Base-by-base conservation (phyloP, 1,284 basidiomycete species). In the Ceratobasidium sp. region DNA sequence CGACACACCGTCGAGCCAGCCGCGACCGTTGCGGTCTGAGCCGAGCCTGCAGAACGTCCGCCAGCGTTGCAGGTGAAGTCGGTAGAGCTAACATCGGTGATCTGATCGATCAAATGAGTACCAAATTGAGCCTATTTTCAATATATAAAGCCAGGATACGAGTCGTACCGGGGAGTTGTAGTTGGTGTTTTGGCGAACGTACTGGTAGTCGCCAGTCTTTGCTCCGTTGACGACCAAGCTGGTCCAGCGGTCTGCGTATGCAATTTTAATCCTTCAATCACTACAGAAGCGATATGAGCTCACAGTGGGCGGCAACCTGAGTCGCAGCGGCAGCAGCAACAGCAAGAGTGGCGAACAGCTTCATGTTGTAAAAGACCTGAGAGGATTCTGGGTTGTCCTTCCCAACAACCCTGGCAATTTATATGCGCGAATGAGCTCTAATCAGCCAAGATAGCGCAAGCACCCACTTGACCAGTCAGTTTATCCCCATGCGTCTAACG, bases 21-120 rank as follows among this genome's bases (percentile, higher is more conserved):
- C 39, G 83, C 78, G 7, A 88, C 87, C n/a, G 86, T 86, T 1
- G 86, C 86, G 75, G 85, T 87, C 33, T 83, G 81, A 33, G 87
- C 85, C 63, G 83, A 76, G 39, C 83, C 83, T n/a, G 85, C 86
- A 20, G 82, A 83, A 68, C 84, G 81, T 18, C 81, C 83, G 20
- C 87, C 87, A 82, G 66, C 66, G 23, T 88, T 89, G 84, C 88
- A 89, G 23, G 87, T 86, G 81, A 89, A 85, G 61, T 86, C 86
- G 39, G 83, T 83, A 81, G 86, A 86, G 0, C 82, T 86, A 28
- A 88, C 87, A 81, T 87, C 86, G 12, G 85, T 87, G 56, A 87
- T 86, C 88, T 87, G 55, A 7, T n/a, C n/a, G n/a, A n/a, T 33
- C 26, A 70, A 13, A 33, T 15, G 10, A 10, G 46, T 49, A 10